Base-by-base conservation (phyloP, 2,329 filamentous ascomycete genomes). In the Fusarium buharicum region DNA sequence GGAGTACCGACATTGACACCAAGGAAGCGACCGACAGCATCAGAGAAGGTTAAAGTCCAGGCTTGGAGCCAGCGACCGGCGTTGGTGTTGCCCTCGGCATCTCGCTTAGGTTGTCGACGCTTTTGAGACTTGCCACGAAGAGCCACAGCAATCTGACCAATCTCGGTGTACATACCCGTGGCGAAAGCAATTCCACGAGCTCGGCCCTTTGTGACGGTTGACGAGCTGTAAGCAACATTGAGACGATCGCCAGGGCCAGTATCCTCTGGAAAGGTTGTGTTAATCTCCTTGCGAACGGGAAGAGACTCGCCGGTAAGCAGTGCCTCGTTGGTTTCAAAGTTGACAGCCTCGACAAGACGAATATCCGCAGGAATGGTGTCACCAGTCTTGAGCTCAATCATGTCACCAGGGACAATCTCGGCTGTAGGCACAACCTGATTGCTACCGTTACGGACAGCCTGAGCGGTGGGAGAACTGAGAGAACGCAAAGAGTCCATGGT, bases 1-100 rank as follows among this genome's bases (percentile, higher is more conserved):
- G 89, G 89, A 5, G 89, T 91, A 36, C 89, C 89, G 6, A 89
- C 83, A 53, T 85, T 88, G 61, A 90, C 82, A 39, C 89, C 88
- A 4, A 91, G 78, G 69, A 91, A 89, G 16, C 81, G 79, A 3
- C 85, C 86, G 46, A 88, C 74, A 7, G 82, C 83, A 71, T 89
- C 85, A 9, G 79, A 81, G 34, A 72, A 62, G 6, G 78, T 80
- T 30, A 79, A 61, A 1, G 69, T 69, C 74, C 74, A 78, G 1
- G 77, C 75, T 48, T 78, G 63, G 27, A 75, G 46, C 58, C 74
- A 75, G 27, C 72, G 73, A 18, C 60, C 71, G 38, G 70, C 54
- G 9, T 69, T 71, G 9, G 74, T 66, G 14, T 72, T 72, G 46
- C 74, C 73, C 38, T 84, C 79, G 55, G 83, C 78, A 46, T 74